Evolutionary conservation across 768 basidiomycete species (phyloP).

Genomic region (Wakefieldia striispora): DNA sequence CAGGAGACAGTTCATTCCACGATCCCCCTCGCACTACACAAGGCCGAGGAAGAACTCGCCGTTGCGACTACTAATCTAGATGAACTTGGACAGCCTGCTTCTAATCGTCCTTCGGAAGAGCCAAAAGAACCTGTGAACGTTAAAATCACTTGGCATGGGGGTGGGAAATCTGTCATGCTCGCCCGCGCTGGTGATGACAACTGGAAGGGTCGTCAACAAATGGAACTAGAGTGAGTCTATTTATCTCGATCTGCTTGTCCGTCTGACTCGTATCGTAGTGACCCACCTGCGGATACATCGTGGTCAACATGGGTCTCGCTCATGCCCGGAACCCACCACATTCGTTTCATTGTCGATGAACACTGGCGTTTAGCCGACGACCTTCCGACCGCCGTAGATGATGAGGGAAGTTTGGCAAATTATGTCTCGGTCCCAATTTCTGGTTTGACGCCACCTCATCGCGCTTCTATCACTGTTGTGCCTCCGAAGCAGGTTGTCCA

Average conservation of each 20-base stretch:
- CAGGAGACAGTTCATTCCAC: slow-evolving; percentile 61
- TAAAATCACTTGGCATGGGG: slow-evolving; percentile 65
- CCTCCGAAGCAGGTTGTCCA: slow-evolving; percentile 26
- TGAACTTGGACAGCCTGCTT: slow-evolving; percentile 21
- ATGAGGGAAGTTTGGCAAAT: slow-evolving; percentile 92
- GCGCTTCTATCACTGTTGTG: slow-evolving; percentile 35
- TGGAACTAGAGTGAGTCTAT: slow-evolving; percentile 60
- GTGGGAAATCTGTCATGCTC: slow-evolving; percentile 61
- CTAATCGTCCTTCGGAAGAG: slow-evolving; percentile 26
- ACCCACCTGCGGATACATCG: slow-evolving; percentile 33
- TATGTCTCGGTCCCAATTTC: slow-evolving; percentile 63
- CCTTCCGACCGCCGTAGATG: slow-evolving; percentile 87
- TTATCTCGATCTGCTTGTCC: slow-evolving; percentile 4
- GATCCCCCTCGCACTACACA: slow-evolving; percentile 53
- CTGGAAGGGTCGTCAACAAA: slow-evolving; percentile 66
- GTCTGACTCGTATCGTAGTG: slow-evolving; percentile 23
- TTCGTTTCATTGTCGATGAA: slow-evolving; percentile 94
- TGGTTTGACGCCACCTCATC: slow-evolving; percentile 31
- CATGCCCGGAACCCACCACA: slow-evolving; percentile 87
- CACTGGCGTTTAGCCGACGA: slow-evolving; percentile 77
- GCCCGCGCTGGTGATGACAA: slow-evolving; percentile 73
- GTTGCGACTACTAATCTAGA: slow-evolving; percentile 9
- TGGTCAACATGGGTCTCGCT: slow-evolving; percentile 49
- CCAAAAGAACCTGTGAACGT: slow-evolving; percentile 36
- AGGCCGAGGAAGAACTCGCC: slow-evolving; percentile 31